Base-by-base conservation (phyloP, 495 filamentous ascomycete species). In the Lichina pygmaea region DNA sequence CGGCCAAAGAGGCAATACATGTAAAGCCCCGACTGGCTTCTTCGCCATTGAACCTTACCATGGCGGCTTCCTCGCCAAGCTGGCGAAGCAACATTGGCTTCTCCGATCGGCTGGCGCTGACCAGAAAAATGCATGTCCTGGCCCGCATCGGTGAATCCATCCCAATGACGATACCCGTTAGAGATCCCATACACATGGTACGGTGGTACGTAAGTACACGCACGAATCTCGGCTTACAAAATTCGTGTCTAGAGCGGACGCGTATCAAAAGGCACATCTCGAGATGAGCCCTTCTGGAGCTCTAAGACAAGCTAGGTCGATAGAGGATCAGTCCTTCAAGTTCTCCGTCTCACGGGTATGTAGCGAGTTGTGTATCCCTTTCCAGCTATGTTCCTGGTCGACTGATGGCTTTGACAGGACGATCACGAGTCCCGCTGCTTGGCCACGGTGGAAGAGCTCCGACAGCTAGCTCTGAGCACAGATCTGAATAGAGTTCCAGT, bases 71-170 rank as follows among this genome's bases (percentile, higher is more conserved):
- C 54, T 11, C 36, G 10, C 6, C 36, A 5, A 39, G 36, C 36
- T 65, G 59, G 65, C 62, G 51, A 13, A 47, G 51, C 11, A 39
- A 42, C 8, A 46, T 73, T 45, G 59, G 60, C 8, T 74, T 75
- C 52, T 60, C 68, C n/a, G 66, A 68, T 40, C 58, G 71, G 42
- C 53, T 75, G 44, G 55, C 54, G 34, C 52, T 53, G 9, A 67
- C 70, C 17, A 49, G 53, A 2, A 60, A 60, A 56, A 61, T 65
- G 62, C 42, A 43, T 24, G 42, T 43, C n/a, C 13, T 39, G 12
- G 32, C 47, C 44, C 38, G 11, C 24, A 24, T 24, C 24, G 24
- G 24, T 24, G 24, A 24, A 24, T 24, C 24, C 24, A 4, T 24
- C 24, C 24, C 24, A 2, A 4, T 24, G 24, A 24, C 24, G 24